Base-by-base conservation (phyloP, 106 monocot species). In the Dendrobium chrysotoxum region DNA sequence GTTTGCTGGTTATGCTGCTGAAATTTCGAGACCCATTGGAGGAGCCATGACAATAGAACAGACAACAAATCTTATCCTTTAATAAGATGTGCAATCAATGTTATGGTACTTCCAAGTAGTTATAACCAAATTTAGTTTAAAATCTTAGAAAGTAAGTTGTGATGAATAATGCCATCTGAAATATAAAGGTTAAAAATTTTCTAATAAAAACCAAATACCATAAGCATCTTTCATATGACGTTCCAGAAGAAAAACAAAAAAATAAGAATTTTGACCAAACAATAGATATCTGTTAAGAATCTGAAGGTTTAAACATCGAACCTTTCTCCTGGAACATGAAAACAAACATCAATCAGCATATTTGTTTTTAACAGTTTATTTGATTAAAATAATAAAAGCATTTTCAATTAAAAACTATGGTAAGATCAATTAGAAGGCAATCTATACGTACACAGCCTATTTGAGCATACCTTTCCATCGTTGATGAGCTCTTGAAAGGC, bases 401-500 rank as follows among this genome's bases (percentile, higher is more conserved):
- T 64, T 64, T 64, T 64, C 64, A 23, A 64, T n/a, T 64, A 64
- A 64, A 7, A 64, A 25, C 7, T 7, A 64, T 25, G 25, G 5
- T 25, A 64, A 64, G 26, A 4, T 64, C 64, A 64, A 50, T 13
- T 50, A 50, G 1, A 50, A 50, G 13, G 50, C 1, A 13, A 15
- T 50, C 50, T 50, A 50, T 15, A 50, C 11, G 11, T 50, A 50
- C 50, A 26, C 25, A 64, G 64, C 1, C 31, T 23, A 50, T 20
- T 5, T 79, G 40, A 79, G 31, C 42, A 82, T 87, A 99, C 95
- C 91, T 99, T 99, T 47, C 94, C 98, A 79, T 92, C 86, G 71
- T 85, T 77, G 53, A 99, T 93, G 45, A 95, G 89, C 40, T 99
- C 91, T 72, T 93, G 91, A 80, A 99, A 90, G 40, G 92, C 95